Evolutionary conservation across 2,329 filamentous ascomycete genomes (phyloP), one percentile per base, ranked within the genome.

Genomic region (Microsporum audouinii): DNA sequence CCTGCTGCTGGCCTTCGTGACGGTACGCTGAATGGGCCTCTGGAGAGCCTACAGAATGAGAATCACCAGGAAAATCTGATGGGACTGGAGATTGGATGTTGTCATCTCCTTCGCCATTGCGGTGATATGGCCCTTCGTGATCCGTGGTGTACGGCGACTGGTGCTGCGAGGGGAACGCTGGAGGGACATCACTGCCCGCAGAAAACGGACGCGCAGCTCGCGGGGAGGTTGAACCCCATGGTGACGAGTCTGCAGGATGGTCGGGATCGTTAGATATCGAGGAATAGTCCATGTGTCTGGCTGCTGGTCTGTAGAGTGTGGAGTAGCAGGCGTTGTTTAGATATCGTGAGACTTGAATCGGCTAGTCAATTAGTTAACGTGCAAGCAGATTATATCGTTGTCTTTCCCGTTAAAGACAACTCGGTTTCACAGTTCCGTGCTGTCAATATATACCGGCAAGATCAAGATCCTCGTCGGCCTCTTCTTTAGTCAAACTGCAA

Each of bases 231-330:
- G 49, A 53, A 70, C 76, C 79, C 86, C 86, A 88, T 60, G 86
- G 86, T 39, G 84, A 86, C 61, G 77, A 67, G 59, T 79, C 84
- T 39, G 77, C 77, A 51, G 82, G 80, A 68, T 83, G 78, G 60
- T 84, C 82, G 36, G 80, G 77, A 67, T 86, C 83, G 66, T 81
- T 75, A 60, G 79, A 76, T 58, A 83, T 75, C 38, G 78, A 71
- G 61, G 84, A 84, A 72, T 88, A 88, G 71, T 88, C 86, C 86
- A 88, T 88, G 57, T 49, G 63, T 2, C 14, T 12, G 6, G 49
- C 12, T 33, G 49, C 49, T 53, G 31, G 8, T 14, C 23, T 47
- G 43, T 47, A 14, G 12, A 27, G 12, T 10, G 45, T 34, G 49
- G 49, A 53, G 49, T 53, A 23, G 49, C 14, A 27, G 49, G 49